Conservation (phyloP, 805 yeast genomes). For the Cyberlindnera sargentensis region DNA sequence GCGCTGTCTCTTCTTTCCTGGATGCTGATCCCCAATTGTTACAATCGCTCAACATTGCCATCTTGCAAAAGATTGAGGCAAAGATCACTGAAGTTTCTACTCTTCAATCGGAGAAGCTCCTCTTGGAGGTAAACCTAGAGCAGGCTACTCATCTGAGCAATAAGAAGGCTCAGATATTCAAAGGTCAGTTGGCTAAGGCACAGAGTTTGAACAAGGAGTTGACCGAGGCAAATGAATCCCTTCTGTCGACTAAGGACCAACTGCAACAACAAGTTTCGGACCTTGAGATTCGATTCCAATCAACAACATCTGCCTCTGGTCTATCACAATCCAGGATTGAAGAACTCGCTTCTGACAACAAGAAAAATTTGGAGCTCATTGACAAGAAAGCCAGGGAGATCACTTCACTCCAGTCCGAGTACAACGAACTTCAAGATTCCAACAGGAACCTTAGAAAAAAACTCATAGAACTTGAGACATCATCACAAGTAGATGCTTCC, state of each 20-base stretch:
- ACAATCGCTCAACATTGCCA: constrained; percentile 12
- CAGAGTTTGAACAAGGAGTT: constrained; percentile 20
- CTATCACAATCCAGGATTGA: constrained; percentile 8
- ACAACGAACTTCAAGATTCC: constrained; percentile 27
- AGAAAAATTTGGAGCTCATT: constrained; percentile 27
- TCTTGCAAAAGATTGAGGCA: constrained; percentile 23
- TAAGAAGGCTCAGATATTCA: constrained; percentile 28
- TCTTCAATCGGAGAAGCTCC: constrained; percentile 31
- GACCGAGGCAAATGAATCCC: constrained; percentile 14
- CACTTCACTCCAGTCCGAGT: constrained; percentile 30
- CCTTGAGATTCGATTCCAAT: constrained; percentile 8
- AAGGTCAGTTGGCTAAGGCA: constrained; percentile 22
- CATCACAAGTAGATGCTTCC: constrained; percentile 27
- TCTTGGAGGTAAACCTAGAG: constrained; percentile 33
- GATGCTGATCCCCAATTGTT: constrained; percentile 24
- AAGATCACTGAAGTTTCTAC: constrained; percentile 29
- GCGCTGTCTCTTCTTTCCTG: constrained; percentile 29
- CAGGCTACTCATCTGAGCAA: constrained; percentile 29
- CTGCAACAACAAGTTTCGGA: constrained; percentile 12
- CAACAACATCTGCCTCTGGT: constrained; percentile 5
- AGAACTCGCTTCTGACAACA: constrained; percentile 22
- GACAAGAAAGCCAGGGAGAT: constrained; percentile 32
- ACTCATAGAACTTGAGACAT: constrained; percentile 32
- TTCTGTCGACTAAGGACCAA: constrained; percentile 20
- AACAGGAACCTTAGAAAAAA: constrained; percentile 33